These are phyloP conservation scores for Golubevia sp. DNA, from an alignment of 1,284 basidiomycete genomes.

Conservation along the genomic window DNA sequence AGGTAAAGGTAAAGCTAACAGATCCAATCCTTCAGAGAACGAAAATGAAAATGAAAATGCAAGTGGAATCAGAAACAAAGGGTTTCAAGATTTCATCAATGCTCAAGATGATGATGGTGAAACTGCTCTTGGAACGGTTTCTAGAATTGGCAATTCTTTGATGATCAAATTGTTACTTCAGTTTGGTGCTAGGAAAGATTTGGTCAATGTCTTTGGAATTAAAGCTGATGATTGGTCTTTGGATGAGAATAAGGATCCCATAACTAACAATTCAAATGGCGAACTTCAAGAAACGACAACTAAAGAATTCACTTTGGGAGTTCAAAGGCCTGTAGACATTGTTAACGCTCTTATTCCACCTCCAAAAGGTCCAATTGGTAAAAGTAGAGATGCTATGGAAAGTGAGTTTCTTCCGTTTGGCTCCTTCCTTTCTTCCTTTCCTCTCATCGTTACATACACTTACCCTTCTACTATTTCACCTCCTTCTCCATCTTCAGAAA, in stretches of 20 bases:
- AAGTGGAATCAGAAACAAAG: constrained; percentile 54
- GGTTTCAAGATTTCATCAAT: constrained; percentile 81
- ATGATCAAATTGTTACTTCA: constrained; percentile 86
- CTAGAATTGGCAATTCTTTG: constrained; percentile 86
- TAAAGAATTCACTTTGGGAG: neutral
- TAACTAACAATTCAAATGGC: neutral
- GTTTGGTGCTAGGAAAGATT: constrained; percentile 85
- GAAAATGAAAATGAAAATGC: constrained; percentile 64
- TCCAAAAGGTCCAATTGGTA: no score
- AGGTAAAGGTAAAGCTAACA: constrained; percentile 61
- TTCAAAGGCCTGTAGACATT: no score
- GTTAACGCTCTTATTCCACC: no score
- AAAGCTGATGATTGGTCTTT: constrained; percentile 84
- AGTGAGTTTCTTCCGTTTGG: constrained; percentile 1
- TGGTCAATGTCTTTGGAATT: constrained; percentile 92
- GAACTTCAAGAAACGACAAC: neutral
- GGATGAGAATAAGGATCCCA: constrained; percentile 40
- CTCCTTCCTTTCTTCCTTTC: neutral
- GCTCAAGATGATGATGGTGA: constrained; percentile 95
- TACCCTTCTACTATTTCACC: neutral
- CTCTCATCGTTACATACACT: no score
- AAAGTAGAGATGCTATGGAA: no score
- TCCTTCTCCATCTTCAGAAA: constrained; percentile 25
- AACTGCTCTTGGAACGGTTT: constrained; percentile 92
- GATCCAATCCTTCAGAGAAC: constrained; percentile 43